Conservation (phyloP, 768 basidiomycete species). For the Tulasnella sp. region DNA sequence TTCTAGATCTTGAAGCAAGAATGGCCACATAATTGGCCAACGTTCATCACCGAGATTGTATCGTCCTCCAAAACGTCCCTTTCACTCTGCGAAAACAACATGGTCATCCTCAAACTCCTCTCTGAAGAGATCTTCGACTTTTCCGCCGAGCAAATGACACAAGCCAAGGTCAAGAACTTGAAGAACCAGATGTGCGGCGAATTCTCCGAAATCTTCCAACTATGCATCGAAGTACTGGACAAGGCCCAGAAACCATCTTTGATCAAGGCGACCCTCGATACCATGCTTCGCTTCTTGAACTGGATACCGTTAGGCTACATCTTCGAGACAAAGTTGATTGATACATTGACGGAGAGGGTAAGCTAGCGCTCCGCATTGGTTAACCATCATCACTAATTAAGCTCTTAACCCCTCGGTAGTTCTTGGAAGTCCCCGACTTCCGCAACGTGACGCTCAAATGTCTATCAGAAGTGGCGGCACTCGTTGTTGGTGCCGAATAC, state of each 20-base stretch:
- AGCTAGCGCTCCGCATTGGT: slow-evolving; percentile 10
- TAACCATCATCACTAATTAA: not conserved
- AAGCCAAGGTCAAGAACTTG: slow-evolving; percentile 91
- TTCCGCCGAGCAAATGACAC: slow-evolving; percentile 97
- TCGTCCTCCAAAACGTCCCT: slow-evolving; percentile 95
- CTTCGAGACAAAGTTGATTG: slow-evolving; percentile 96
- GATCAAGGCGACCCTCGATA: slow-evolving; percentile 91
- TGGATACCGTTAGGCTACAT: slow-evolving; percentile 99
- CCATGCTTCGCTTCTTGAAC: slow-evolving; percentile 88
- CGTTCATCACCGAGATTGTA: slow-evolving; percentile 92
- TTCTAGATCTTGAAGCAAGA: slow-evolving; percentile 98
- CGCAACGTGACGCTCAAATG: slow-evolving; percentile 96
- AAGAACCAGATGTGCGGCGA: slow-evolving; percentile 98
- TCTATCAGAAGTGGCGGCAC: slow-evolving; percentile 87
- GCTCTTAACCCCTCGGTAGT: slow-evolving; percentile 38
- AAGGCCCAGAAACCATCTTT: slow-evolving; percentile 94
- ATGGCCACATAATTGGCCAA: slow-evolving; percentile 99
- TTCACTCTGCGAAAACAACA: slow-evolving; percentile 98
- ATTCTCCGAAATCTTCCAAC: slow-evolving; percentile 94
- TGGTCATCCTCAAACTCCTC: slow-evolving; percentile 94
- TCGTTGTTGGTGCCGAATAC: slow-evolving; percentile 93
- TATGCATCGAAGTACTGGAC: slow-evolving; percentile 92
- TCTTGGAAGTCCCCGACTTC: slow-evolving; percentile 93
- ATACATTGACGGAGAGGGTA: slow-evolving; percentile 82
- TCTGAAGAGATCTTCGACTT: slow-evolving; percentile 99